Evolutionary conservation across 139 green algal genomes (phyloP), one percentile per base, ranked within the genome.

Genomic region (Coccomyxa sp.): DNA sequence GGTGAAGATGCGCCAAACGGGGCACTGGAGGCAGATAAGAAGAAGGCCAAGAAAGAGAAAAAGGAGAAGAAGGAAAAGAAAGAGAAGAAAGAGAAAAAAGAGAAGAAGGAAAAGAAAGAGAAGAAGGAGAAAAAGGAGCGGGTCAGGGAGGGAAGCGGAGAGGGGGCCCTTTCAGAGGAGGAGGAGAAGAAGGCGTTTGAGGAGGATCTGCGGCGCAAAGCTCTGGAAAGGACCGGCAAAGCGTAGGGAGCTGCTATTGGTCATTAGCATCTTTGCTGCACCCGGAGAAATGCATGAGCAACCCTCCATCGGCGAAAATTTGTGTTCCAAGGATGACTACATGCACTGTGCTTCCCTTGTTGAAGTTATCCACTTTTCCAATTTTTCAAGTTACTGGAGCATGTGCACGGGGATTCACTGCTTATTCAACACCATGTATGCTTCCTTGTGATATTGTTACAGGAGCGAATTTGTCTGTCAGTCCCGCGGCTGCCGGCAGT

Each of bases 191-290:
- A 58, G 68, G 66, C n/a, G 27, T n/a, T 85, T 32, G 84, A 85
- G 80, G 38, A 79, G 18, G 71, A 84, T 71, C 66, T 85, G 28
- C 77, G 85, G 66, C 30, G 67, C 17, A 85, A 87, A 31, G 85
- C 85, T 16, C 66, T 87, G 60, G 78, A 82, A 16, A 81, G 76
- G 31, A 30, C 85, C 57, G 67, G 71, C 31, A 88, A 86, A 60
- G 21, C 80, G 51, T 66, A 76, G 30, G 76, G 38, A 10, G 17
- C 67, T n/a, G 30, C 68, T 63, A 51, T 51, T 11, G 38, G 7
- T 51, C 38, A 51, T 51, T 7, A 7, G 3, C 38, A 51, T 51
- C 38, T 3, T 51, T 51, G 38, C 38, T 51, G 38, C 38, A 51
- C 38, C 38, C 38, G 38, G 38, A 51, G 7, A 51, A 7, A 51